Percentiles rank a stretch among this genome's conserved stretches.
Evolutionary conservation across 2,329 filamentous ascomycete genomes (phyloP).

Genomic region (Penicillium sp.): DNA sequence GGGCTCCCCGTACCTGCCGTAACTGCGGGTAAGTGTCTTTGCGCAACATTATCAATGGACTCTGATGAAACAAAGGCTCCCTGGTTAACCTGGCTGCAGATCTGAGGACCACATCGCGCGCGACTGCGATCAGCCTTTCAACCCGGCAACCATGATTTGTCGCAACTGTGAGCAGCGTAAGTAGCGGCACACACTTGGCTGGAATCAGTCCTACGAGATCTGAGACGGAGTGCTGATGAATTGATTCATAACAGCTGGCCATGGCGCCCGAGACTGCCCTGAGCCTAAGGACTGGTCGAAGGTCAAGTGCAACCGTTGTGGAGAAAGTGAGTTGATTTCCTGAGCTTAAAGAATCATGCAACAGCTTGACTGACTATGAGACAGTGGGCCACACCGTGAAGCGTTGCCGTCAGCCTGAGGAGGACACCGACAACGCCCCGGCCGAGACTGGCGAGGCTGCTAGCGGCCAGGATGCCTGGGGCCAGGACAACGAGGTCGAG

Average conservation of each 20-base stretch:
- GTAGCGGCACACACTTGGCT: not conserved
- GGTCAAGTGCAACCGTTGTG: conserved; percentile 49
- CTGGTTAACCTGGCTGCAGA: conserved; percentile 24
- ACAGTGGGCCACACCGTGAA: conserved; percentile 47
- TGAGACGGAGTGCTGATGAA: conserved; percentile 11
- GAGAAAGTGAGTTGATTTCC: conserved; percentile 39
- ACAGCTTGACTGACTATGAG: conserved; percentile 11
- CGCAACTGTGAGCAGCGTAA: conserved; percentile 49
- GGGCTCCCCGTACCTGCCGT: conserved; percentile 40
- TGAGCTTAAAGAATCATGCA: not conserved
- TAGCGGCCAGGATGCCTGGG: not conserved
- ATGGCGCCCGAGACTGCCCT: conserved; percentile 47
- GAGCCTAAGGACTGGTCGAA: conserved; percentile 46
- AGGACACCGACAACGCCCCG: not conserved
- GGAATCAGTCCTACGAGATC: no score
- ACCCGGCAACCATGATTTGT: conserved; percentile 44
- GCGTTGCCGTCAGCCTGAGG: conserved; percentile 39
- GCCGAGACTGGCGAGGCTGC: no score
- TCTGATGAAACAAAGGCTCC: not conserved
- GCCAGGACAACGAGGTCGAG: not conserved
- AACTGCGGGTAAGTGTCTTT: conserved; percentile 45
- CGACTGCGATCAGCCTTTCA: conserved; percentile 47
- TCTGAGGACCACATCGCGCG: conserved; percentile 46
- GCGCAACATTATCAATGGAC: not conserved
- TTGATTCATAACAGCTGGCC: conserved; percentile 38